phyloP scores from a whole-genome alignment of 257 asterid species.

The Ligustrum vulgare region DNA sequence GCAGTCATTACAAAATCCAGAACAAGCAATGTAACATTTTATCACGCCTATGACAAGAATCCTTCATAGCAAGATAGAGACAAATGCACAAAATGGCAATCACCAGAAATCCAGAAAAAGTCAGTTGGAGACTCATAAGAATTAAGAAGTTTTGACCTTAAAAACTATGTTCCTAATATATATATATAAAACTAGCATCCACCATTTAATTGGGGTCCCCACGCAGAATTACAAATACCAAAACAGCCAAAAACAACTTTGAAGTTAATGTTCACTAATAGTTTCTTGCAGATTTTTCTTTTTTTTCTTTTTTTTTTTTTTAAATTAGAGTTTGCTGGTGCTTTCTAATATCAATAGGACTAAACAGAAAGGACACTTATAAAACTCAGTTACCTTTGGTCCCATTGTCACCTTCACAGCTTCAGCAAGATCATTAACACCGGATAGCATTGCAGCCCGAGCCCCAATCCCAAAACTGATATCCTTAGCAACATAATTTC shows the following conservation, averaged over 20 bases:
- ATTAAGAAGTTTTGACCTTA: not conserved
- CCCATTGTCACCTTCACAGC: conserved; percentile 98
- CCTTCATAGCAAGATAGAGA: not conserved
- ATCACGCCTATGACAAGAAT: not conserved
- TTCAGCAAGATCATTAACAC: conserved; percentile 88
- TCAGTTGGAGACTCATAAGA: not conserved
- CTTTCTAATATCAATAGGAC: not conserved
- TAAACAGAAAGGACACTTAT: not conserved
- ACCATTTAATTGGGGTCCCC: not conserved
- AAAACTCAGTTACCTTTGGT: conserved; percentile 59
- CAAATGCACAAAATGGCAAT: not conserved
- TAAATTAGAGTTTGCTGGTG: not conserved
- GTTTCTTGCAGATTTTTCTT: not conserved
- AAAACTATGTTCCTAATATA: not conserved
- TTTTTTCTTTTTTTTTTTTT: not conserved
- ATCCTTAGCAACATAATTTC: conserved; percentile 86
- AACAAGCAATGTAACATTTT: not conserved
- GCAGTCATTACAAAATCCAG: not conserved
- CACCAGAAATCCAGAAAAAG: not conserved
- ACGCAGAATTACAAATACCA: not conserved
- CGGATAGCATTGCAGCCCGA: conserved; percentile 78
- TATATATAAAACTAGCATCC: not conserved
- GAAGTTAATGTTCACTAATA: not conserved
- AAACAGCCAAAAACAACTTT: not conserved
- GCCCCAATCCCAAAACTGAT: conserved; percentile 70